These are phyloP conservation scores for Plasmodium knowlesi DNA, from an alignment of 169 alveolate species.

Conservation along the genomic window DNA sequence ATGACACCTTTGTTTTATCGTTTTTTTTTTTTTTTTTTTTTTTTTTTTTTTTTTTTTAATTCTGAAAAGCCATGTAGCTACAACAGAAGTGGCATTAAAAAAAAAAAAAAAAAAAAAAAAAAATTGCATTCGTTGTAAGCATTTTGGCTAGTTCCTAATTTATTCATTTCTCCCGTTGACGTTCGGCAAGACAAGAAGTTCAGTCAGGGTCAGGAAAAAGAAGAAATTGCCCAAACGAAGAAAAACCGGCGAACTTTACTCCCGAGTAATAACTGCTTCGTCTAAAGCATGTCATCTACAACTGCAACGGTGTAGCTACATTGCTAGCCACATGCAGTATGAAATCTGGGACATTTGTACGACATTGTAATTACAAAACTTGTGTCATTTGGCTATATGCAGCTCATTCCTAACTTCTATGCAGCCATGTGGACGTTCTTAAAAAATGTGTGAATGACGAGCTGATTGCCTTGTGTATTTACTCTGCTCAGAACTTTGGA, in stretches of 20 bases:
- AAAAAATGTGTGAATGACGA: neutral
- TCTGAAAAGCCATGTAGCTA: neutral
- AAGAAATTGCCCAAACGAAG: neutral
- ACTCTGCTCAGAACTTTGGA: neutral
- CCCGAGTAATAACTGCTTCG: neutral
- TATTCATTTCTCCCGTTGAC: neutral
- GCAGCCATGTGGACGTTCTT: neutral
- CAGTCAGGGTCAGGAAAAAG: neutral
- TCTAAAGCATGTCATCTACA: neutral
- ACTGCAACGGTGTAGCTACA: neutral
- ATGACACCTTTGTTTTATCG: neutral
- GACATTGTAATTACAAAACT: neutral
- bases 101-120: neutral
- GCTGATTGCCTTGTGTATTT: neutral
- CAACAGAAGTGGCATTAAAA: neutral
- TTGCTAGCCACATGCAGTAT: neutral
- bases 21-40: neutral
- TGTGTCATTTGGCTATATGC: neutral
- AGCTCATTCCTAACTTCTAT: neutral
- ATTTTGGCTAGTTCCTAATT: neutral
- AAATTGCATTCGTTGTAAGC: neutral
- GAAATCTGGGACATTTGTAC: neutral
- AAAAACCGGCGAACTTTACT: neutral
- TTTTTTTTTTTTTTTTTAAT: neutral
- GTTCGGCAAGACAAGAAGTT: neutral